Conservation (phyloP, 768 basidiomycete species). For the Austroboletus eburneus region DNA sequence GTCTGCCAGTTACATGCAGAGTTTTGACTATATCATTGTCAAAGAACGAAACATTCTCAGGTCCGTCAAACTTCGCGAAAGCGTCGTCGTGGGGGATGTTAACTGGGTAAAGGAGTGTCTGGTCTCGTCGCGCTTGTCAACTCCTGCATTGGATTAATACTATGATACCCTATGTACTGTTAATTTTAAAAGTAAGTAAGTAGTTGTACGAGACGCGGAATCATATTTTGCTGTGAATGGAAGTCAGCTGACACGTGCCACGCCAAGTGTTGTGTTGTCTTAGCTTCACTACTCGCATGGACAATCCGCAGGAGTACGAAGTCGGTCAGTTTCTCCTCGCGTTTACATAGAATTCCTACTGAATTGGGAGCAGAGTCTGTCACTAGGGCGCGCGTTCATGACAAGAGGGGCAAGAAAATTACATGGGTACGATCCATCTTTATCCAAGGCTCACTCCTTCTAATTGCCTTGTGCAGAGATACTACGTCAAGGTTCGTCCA, state of each 20-base stretch:
- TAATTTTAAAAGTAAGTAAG: too few species aligned
- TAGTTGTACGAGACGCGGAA: too few species aligned
- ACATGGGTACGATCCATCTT: slow-evolving; percentile 43
- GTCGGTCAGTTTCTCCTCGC: slow-evolving; percentile 47
- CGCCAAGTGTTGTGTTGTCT: too few species aligned
- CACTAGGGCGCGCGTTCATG: slow-evolving; percentile 47
- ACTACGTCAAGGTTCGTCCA: slow-evolving; percentile 51
- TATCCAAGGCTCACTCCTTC: slow-evolving; percentile 3
- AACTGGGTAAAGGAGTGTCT: slow-evolving; percentile 78
- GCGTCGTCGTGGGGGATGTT: slow-evolving; percentile 47
- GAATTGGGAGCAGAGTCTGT: slow-evolving; percentile 45
- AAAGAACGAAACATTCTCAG: slow-evolving; percentile 36
- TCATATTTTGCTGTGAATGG: slow-evolving; percentile 13
- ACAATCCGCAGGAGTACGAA: slow-evolving; percentile 53
- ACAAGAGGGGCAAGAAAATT: slow-evolving; percentile 41
- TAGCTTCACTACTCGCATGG: slow-evolving; percentile 27
- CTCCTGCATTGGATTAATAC: slow-evolving; percentile 19
- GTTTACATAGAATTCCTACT: neutral
- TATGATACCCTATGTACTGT: neutral
- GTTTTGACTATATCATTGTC: slow-evolving; percentile 64
- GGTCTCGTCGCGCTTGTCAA: slow-evolving; percentile 53
- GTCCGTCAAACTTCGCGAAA: slow-evolving; percentile 25
- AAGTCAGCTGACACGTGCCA: slow-evolving; percentile 5
- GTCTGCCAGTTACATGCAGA: slow-evolving; percentile 18
- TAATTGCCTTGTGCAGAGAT: slow-evolving; percentile 39